These are phyloP conservation scores for Leptodermis oblonga DNA, from an alignment of 257 asterid species.

Conservation along the genomic window DNA sequence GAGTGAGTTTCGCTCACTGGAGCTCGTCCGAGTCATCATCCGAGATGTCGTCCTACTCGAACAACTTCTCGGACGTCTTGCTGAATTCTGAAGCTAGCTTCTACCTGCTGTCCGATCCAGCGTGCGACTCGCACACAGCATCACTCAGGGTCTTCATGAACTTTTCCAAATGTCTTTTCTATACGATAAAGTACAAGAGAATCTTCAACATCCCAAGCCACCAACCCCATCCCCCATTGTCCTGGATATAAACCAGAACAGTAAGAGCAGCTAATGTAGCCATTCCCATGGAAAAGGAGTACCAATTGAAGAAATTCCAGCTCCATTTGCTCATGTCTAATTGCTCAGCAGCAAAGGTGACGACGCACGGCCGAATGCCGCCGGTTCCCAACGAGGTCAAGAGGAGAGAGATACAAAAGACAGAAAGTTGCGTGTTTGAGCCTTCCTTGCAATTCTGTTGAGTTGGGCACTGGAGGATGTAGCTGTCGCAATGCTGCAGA, in stretches of 20 bases:
- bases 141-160: no score
- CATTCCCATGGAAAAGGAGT: conserved; percentile 62
- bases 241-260: conserved; percentile 78
- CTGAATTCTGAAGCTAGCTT: no score
- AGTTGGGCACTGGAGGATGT: conserved; percentile 86
- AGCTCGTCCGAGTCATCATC: no score
- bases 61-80: no score
- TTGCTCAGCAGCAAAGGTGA: conserved; percentile 84
- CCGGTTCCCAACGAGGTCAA: conserved; percentile 70
- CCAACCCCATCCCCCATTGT: conserved; percentile 79
- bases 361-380: conserved; percentile 73
- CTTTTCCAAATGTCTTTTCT: no score
- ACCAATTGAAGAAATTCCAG: conserved; percentile 89
- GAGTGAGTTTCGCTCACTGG: no score
- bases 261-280: conserved; percentile 71
- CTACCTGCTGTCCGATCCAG: no score
- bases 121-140: no score
- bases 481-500: conserved; percentile 61
- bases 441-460: conserved; percentile 71
- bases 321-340: conserved; percentile 57
- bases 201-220: conserved; percentile 91
- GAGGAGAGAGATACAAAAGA: conserved; percentile 58
- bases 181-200: no score
- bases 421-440: conserved; percentile 48
- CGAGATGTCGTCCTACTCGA: no score